Base-by-base conservation (phyloP, 192 early-diverging fungal species). In the Linnemannia hyalina region DNA sequence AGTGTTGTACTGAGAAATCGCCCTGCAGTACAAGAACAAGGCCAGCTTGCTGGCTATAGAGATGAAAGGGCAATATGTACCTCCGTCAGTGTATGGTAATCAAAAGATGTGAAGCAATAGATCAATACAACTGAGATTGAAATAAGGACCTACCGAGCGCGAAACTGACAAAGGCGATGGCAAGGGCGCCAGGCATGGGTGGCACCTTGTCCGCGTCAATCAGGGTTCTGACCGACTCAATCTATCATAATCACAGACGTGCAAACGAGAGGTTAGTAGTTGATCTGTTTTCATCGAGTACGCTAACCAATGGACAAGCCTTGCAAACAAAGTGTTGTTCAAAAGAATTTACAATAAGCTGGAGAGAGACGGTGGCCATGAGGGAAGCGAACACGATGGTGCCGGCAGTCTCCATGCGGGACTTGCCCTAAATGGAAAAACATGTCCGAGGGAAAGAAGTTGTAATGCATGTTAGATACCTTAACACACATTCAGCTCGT, bases 301-400 rank as follows among this genome's bases (percentile, higher is more conserved):
- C 47, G 13, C 5, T 16, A 18, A 20, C 49, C 18, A 52, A 20
- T 52, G 16, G 18, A 22, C 49, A 18, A 46, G 44, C 13, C 36
- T 82, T 78, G 18, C 3, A 10, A n/a, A 4, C 20, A 8, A 16
- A 32, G 60, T 54, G 2, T 76, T 52, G 20, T 18, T 52, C 18
- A 5, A 16, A 18, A 52, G 13, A 52, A 86, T 85, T 78, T 91
- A 92, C 93, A 69, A 95, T 90, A 52, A 96, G 88, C 57, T 93
- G 91, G 8, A 95, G 86, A 6, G 95, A 94, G 10, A 95, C 90
- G 10, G 94, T 93, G 60, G 91, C 89, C 95, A 95, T 96, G n/a
- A 95, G 89, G 13, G 92, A 92, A 0, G 95, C 88, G 89, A 96
- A 96, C 18, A 96, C 92, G 78, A 96, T 95, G 1, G 95, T 94